A percentile compares a stretch with the other conserved stretches of the same genome.
Conservation (phyloP, 768 basidiomycete species). For the Boletus coccyginus region DNA sequence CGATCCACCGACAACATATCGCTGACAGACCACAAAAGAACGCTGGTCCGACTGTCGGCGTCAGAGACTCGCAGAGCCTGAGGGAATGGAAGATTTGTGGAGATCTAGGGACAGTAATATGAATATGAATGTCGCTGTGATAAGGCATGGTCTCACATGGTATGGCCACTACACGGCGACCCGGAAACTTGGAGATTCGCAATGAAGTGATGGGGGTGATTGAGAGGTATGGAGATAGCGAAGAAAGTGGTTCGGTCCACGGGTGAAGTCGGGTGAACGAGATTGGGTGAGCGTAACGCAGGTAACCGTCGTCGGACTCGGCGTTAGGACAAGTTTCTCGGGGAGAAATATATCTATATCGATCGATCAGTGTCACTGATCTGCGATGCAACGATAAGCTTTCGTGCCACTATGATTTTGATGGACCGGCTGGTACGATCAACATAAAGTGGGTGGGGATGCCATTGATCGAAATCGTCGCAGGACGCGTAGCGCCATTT, state of each 20-base stretch:
- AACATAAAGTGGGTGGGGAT: neutral
- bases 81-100: neutral
- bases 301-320: neutral
- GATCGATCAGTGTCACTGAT: neutral
- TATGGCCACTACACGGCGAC: neutral
- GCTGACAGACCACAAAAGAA: neutral
- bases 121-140: neutral
- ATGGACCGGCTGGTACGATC: neutral
- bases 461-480: neutral
- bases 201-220: neutral
- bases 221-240: neutral
- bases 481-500: neutral
- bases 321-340: neutral
- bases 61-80: neutral
- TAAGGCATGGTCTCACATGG: neutral
- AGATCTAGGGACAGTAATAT: neutral
- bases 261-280: slow-evolving; percentile 5
- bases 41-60: neutral
- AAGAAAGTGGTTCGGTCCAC: neutral
- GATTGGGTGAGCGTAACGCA: neutral
- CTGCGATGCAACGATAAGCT: neutral
- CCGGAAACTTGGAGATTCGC: neutral
- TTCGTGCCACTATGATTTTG: neutral
- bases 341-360: neutral
- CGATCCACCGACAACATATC: neutral